Base-by-base conservation (phyloP, 2,329 filamentous ascomycete genomes). In the Thyridium curvatum region DNA sequence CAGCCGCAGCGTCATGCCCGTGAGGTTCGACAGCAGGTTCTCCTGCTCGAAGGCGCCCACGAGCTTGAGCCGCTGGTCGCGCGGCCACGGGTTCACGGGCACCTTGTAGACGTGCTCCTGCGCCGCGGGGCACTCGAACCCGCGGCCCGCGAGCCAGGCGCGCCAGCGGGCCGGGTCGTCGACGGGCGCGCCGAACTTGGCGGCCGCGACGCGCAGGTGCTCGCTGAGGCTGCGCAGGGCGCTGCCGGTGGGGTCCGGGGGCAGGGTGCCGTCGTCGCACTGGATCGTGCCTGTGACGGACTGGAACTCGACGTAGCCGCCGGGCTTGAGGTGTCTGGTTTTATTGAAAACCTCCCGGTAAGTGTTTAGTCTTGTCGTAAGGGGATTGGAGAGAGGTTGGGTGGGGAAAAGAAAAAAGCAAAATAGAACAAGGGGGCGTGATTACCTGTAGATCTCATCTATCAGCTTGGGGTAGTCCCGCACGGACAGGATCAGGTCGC, bases 391-490 rank as follows among this genome's bases (percentile, higher is more conserved):
- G 32, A 13, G 5, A 13, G 6, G 32, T 18, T 13, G 12, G 32
- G 31, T 9, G 31, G 31, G 15, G 14, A 15, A 8, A 8, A 9
- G 15, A 9, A 18, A 17, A 15, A 26, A 12, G 18, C 21, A 17
- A 18, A 29, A 18, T 4, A 7, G 18, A 15, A 7, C 16, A 34
- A 34, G 16, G 32, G 8, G 17, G 16, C 14, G 32, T n/a, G 7
- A 17, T 4, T 39, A 62, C 54, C 40, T 56, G 41, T 62, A 63
- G 16, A 46, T 41, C 40, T 63, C 56, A 32, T 58, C 50, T n/a
- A 63, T 52, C 8, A 64, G 45, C 2, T 66, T 60, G 21, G 68
- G 66, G 40, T 41, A 52, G 39, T 50, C 36, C 10, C 45, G 45
- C 12, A 52, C 38, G 17, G 47, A 37, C 13, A 47, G 38, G 14